A percentile compares a stretch with the other conserved stretches of the same genome.
Evolutionary conservation across 345 rosid genomes (phyloP).

Genomic region (Dovyalis caffra): DNA sequence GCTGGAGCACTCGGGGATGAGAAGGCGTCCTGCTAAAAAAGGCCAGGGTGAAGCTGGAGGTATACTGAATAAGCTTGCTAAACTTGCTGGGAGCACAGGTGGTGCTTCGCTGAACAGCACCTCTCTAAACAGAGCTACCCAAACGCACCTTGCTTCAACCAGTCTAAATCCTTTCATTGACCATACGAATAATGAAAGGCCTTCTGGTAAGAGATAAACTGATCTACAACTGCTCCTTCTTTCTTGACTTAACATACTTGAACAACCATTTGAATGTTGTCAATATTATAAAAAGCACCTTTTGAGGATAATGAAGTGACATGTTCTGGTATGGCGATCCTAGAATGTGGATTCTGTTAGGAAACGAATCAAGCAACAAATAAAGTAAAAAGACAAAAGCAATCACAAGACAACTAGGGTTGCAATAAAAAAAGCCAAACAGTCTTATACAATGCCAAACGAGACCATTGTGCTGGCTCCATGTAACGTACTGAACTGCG

Average conservation of each 20-base stretch:
- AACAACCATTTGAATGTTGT: neutral
- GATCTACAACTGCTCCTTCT: neutral
- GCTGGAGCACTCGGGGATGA: slow-evolving; percentile 3
- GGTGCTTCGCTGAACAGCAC: neutral
- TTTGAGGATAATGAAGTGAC: neutral
- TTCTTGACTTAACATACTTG: neutral
- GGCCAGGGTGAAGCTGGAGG: slow-evolving; percentile 15
- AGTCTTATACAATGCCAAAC: too few species aligned
- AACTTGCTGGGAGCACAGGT: neutral
- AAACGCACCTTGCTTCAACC: neutral
- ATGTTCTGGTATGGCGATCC: neutral
- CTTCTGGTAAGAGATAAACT: slow-evolving; percentile 14
- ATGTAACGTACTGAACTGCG: too few species aligned
- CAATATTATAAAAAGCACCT: neutral
- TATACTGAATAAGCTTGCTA: neutral
- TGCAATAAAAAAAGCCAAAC: too few species aligned
- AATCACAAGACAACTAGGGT: too few species aligned
- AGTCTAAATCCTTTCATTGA: neutral
- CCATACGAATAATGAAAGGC: neutral
- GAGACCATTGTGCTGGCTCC: too few species aligned
- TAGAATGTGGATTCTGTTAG: neutral
- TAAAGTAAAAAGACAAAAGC: too few species aligned
- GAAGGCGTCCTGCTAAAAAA: slow-evolving; percentile 14
- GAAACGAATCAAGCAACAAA: too few species aligned
- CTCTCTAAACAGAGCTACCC: neutral